These are phyloP conservation scores for Trichophyton mentagrophytes DNA, from an alignment of 2,329 filamentous ascomycete species.

Conservation along the genomic window DNA sequence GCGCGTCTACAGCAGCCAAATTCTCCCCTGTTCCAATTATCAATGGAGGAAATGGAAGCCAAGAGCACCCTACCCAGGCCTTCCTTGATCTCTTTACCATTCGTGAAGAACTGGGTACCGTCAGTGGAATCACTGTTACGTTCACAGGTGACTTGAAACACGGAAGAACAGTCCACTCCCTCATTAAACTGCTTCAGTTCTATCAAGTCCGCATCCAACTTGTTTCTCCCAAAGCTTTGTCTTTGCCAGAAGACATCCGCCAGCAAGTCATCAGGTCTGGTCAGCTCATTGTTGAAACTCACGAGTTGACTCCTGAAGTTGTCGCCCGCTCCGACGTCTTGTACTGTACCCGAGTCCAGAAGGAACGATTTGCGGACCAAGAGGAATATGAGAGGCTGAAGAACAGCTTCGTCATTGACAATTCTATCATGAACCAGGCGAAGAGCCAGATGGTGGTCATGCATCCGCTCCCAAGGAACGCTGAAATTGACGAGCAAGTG, in stretches of 20 bases:
- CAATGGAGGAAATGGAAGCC: slow-evolving; percentile 91
- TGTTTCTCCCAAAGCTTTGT: slow-evolving; percentile 66
- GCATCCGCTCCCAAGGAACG: slow-evolving; percentile 88
- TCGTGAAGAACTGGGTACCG: slow-evolving; percentile 89
- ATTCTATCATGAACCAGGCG: slow-evolving; percentile 74
- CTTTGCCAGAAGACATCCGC: slow-evolving; percentile 62
- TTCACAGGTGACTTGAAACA: slow-evolving; percentile 90
- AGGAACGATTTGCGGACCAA: slow-evolving; percentile 78
- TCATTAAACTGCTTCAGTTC: slow-evolving; percentile 85
- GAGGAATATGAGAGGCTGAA: slow-evolving; percentile 77
- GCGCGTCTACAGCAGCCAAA: slow-evolving; percentile 69
- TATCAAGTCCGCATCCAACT: slow-evolving; percentile 93
- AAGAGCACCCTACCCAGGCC: slow-evolving; percentile 93
- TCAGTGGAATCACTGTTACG: slow-evolving; percentile 89
- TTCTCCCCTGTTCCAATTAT: slow-evolving; percentile 85
- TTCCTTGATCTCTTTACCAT: slow-evolving; percentile 98
- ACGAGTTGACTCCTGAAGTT: slow-evolving; percentile 73
- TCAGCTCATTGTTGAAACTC: slow-evolving; percentile 63
- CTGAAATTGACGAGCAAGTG: slow-evolving; percentile 87
- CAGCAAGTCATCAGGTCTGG: slow-evolving; percentile 59
- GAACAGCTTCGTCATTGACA: slow-evolving; percentile 80
- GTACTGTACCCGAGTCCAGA: slow-evolving; percentile 94
- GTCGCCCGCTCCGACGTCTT: slow-evolving; percentile 77
- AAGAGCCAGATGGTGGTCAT: slow-evolving; percentile 90
- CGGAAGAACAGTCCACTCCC: slow-evolving; percentile 86